Evolutionary conservation across 208 protist genomes (phyloP).

Genomic region (Leptomonas pyrrhocoris): DNA sequence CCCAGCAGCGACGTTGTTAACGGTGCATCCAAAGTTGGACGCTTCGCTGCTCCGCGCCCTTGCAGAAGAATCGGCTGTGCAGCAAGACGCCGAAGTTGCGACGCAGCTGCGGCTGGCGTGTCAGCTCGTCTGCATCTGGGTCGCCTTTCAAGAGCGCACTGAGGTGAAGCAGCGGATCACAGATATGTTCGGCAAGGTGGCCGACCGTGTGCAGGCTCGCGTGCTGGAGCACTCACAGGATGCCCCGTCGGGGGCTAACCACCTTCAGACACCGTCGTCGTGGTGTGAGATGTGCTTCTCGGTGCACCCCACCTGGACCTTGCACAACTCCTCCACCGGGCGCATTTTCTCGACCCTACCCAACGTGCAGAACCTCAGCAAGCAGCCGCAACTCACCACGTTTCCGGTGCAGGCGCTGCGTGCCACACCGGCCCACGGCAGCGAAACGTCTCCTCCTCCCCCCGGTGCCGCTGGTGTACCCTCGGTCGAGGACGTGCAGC

Average conservation of each 20-base stretch:
- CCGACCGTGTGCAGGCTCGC: constrained; percentile 23
- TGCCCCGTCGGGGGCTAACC: not conserved
- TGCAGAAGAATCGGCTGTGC: not conserved
- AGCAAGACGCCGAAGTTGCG: not conserved
- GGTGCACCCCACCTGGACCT: constrained; percentile 67
- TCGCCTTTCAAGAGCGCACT: constrained; percentile 49
- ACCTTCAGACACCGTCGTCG: not conserved
- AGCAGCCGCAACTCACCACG: constrained; percentile 36
- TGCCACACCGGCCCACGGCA: not conserved
- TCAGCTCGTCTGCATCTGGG: constrained; percentile 42
- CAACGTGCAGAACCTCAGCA: constrained; percentile 70
- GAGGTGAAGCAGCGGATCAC: constrained; percentile 34
- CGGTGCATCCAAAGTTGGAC: constrained; percentile 7
- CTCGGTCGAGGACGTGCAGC: constrained; percentile 13
- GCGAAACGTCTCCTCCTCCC: constrained; percentile 1
- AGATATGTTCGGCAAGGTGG: constrained; percentile 27
- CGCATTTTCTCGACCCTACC: constrained; percentile 68
- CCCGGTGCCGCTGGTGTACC: constrained; percentile 7
- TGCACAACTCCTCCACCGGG: constrained; percentile 64
- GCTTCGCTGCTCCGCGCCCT: constrained; percentile 10
- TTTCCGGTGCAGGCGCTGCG: constrained; percentile 14
- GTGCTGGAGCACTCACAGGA: constrained; percentile 28
- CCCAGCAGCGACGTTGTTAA: not conserved
- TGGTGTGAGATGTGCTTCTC: constrained; percentile 50
- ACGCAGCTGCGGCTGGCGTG: constrained; percentile 19